A percentile compares a stretch with the other conserved stretches of the same genome.
These are phyloP conservation scores for Pseudopithomyces maydicus DNA, from an alignment of 2,329 filamentous ascomycete genomes.

Conservation along the genomic window DNA sequence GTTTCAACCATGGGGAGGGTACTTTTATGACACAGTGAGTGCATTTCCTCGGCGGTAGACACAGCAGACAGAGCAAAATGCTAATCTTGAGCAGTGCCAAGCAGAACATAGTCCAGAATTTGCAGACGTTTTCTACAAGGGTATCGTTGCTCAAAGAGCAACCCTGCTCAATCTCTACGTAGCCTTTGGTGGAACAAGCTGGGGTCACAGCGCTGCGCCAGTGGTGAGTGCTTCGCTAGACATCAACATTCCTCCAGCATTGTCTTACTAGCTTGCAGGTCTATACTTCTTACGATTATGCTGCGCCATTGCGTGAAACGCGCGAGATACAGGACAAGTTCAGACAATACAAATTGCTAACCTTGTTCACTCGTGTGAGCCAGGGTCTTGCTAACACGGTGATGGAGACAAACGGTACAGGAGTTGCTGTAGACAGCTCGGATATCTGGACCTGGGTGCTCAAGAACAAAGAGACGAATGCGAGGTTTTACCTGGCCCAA, in stretches of 20 bases:
- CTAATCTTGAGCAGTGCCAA: slow-evolving; percentile 39
- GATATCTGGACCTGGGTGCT: slow-evolving; percentile 59
- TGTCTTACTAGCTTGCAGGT: slow-evolving; percentile 35
- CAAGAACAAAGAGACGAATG: slow-evolving; percentile 55
- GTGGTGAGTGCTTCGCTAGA: slow-evolving; percentile 22
- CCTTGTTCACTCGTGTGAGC: slow-evolving; percentile 59
- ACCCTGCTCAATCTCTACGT: slow-evolving; percentile 60
- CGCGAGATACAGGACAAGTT: slow-evolving; percentile 59
- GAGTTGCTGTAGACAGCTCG: slow-evolving; percentile 47
- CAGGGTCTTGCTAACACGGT: slow-evolving; percentile 57
- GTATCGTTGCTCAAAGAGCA: slow-evolving; percentile 57
- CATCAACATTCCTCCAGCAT: background rate
- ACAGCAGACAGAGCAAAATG: too few species aligned
- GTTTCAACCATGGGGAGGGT: slow-evolving; percentile 60
- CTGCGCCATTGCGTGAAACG: slow-evolving; percentile 59
- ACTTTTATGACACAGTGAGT: slow-evolving; percentile 52
- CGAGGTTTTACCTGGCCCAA: slow-evolving; percentile 58
- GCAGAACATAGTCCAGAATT: slow-evolving; percentile 55
- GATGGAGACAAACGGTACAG: slow-evolving; percentile 62
- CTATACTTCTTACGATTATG: slow-evolving; percentile 54
- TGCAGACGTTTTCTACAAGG: slow-evolving; percentile 62
- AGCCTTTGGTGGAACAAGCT: slow-evolving; percentile 61
- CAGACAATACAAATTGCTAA: slow-evolving; percentile 60
- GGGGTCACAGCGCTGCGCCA: slow-evolving; percentile 54
- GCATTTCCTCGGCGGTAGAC: too few species aligned